Evolutionary conservation across 805 yeast species (phyloP).

Genomic region (Starmerella floricola): DNA sequence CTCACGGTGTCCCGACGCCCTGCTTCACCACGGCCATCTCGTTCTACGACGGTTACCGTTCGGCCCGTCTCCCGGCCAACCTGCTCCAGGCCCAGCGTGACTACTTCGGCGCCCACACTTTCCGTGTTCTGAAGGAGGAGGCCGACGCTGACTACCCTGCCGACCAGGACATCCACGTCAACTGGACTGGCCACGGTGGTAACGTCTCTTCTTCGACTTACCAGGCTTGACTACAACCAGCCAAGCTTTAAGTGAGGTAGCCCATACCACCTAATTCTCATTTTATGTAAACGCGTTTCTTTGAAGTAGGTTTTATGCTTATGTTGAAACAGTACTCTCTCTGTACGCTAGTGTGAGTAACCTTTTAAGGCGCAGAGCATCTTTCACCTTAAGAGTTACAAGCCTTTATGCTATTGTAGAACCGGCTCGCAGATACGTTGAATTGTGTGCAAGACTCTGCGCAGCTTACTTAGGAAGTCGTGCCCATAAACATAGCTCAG

Average conservation of each 20-base stretch:
- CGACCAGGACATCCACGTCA: slow-evolving; percentile 78
- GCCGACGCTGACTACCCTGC: slow-evolving; percentile 68
- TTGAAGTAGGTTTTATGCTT: background rate
- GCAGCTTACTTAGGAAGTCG: too few relatives aligned
- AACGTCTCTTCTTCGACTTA: slow-evolving; percentile 90
- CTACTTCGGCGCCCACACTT: slow-evolving; percentile 99
- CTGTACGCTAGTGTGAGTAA: too few relatives aligned
- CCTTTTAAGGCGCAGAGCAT: too few relatives aligned
- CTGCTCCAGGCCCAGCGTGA: slow-evolving; percentile 99
- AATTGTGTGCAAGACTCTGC: too few relatives aligned
- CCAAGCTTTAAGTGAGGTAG: background rate
- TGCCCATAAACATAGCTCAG: too few relatives aligned
- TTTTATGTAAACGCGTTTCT: background rate
- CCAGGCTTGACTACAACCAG: slow-evolving; percentile 78
- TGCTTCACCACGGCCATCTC: slow-evolving; percentile 94
- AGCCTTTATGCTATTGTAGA: too few relatives aligned
- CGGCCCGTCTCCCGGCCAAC: slow-evolving; percentile 91
- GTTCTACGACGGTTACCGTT: slow-evolving; percentile 98
- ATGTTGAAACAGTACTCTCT: too few relatives aligned
- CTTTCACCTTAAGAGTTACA: too few relatives aligned
- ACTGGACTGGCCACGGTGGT: slow-evolving; percentile 99
- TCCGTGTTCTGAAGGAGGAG: slow-evolving; percentile 80
- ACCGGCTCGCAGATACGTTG: too few relatives aligned
- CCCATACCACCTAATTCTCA: too few relatives aligned
- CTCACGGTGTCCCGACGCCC: slow-evolving; percentile 91